Evolutionary conservation across 225 moss, liverwort and hornwort species (phyloP).

Genomic region (Sphagnum contortum): DNA sequence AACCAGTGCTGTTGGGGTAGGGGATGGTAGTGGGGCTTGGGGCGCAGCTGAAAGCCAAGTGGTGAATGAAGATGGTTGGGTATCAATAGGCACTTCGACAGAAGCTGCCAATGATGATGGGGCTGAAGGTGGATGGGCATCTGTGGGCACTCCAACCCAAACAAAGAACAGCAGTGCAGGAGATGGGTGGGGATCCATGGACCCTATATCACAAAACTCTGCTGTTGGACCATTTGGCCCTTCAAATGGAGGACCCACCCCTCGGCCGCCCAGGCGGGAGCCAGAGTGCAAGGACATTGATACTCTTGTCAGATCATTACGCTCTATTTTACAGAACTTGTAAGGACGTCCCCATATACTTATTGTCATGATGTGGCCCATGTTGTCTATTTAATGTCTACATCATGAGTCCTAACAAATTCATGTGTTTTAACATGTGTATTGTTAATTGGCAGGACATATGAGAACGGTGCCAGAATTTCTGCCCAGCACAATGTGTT

Average conservation of each 20-base stretch:
- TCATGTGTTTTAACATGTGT: too few species aligned
- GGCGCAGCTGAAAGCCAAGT: too few species aligned
- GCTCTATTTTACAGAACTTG: constrained; percentile 24
- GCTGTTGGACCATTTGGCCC: background rate
- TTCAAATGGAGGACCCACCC: background rate
- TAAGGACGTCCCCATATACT: constrained; percentile 3
- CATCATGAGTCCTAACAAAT: too few species aligned
- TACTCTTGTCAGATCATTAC: constrained; percentile 30
- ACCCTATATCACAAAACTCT: constrained; percentile 7
- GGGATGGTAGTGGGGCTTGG: too few species aligned
- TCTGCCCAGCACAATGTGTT: constrained; percentile 27
- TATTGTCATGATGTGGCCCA: too few species aligned
- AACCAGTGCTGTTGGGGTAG: too few species aligned
- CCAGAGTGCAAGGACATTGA: constrained; percentile 47
- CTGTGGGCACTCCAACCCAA: background rate
- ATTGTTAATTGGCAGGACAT: constrained; percentile 8
- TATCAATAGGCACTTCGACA: too few species aligned
- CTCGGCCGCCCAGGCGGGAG: constrained; percentile 4
- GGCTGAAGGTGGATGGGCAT: constrained; percentile 5
- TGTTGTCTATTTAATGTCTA: too few species aligned
- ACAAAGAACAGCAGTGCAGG: background rate
- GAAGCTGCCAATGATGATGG: constrained; percentile 6
- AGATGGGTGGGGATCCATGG: constrained; percentile 19
- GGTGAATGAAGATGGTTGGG: too few species aligned
- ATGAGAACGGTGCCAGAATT: constrained; percentile 17